Base-by-base conservation (phyloP, 2,329 filamentous ascomycete genomes). In the Claviceps spartinae region DNA sequence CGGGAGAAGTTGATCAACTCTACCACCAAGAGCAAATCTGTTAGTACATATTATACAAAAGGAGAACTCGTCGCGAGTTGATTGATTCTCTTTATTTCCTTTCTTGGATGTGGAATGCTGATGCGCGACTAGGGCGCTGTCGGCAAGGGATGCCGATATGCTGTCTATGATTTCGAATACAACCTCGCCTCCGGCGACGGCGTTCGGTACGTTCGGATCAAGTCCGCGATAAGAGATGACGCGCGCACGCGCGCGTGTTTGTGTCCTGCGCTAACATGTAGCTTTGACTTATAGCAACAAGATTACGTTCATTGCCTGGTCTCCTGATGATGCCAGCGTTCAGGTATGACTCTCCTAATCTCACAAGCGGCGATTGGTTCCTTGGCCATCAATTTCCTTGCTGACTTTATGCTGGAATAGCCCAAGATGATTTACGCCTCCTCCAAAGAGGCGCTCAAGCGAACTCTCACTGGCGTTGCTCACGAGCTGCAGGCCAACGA, bases 381-480 rank as follows among this genome's bases (percentile, higher is more conserved):
- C 14, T 7, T 24, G 9, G 30, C 20, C 20, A 5, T 43, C 18
- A 42, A n/a, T 4, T 11, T 3, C 34, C 4, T 52, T 26, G 42
- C 51, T 50, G 34, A 50, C 51, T 13, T n/a, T 14, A 42, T 34
- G 18, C 37, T 46, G 34, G 5, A 14, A 37, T 37, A 89, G 86
- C 78, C 84, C 71, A 89, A 89, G 78, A 93, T 93, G 87, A 78
- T 89, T 69, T 93, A 91, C 77, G 85, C 86, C 62, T 86, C 87
- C 50, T 93, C 87, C 70, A 93, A 91, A 76, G 85, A 90, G 63
- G 84, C 85, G 54, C 78, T 93, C 60, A 91, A 89, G 79, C 83
- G 83, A 69, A 71, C 85, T 49, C 79, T 93, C 57, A 86, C 80
- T 65, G 86, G 86, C 57, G 73, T 91, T 61, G 84, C 83, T 55